Percentiles rank a stretch among this genome's conserved stretches.
Evolutionary conservation across 805 yeast species (phyloP).

Genomic region (Wickerhamiella brachini): DNA sequence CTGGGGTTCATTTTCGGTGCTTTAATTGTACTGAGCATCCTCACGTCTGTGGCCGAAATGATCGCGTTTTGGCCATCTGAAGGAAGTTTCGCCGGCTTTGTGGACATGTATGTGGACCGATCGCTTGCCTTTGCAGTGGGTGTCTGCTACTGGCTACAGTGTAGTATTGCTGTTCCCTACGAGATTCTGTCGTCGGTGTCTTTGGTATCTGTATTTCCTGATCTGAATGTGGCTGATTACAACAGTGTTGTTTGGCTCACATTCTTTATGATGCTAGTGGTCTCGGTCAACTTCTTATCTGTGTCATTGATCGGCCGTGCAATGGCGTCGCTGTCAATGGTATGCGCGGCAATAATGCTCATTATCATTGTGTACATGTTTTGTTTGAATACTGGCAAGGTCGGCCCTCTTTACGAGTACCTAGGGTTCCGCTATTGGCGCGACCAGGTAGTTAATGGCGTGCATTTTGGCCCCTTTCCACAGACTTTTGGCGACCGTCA

Average conservation of each 20-base stretch:
- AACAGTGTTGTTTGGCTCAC: conserved; percentile 11
- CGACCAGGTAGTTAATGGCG: not conserved
- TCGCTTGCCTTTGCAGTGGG: conserved; percentile 48
- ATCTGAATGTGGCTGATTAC: conserved; percentile 30
- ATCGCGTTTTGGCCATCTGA: conserved; percentile 39
- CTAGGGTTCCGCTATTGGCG: conserved; percentile 65
- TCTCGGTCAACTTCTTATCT: conserved; percentile 2
- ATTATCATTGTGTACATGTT: conserved; percentile 49
- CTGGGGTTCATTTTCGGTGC: conserved; percentile 8
- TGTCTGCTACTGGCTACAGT: conserved; percentile 31
- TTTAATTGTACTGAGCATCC: conserved; percentile 3
- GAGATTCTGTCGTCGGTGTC: conserved; percentile 66
- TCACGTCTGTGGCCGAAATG: conserved; percentile 33
- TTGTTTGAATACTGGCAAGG: conserved; percentile 46
- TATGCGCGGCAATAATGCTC: conserved; percentile 30
- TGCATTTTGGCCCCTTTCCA: conserved; percentile 2
- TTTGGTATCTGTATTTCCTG: conserved; percentile 50
- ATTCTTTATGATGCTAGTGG: conserved; percentile 6
- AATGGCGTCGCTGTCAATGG: not conserved
- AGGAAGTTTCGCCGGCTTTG: conserved; percentile 49
- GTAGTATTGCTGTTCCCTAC: conserved; percentile 42
- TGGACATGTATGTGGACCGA: conserved; percentile 43
- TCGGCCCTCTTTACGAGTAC: conserved; percentile 29
- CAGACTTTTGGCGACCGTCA: not conserved
- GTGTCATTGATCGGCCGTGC: conserved; percentile 5